phyloP scores from a whole-genome alignment of 2,329 filamentous ascomycete species.

The Dothistroma pini region DNA sequence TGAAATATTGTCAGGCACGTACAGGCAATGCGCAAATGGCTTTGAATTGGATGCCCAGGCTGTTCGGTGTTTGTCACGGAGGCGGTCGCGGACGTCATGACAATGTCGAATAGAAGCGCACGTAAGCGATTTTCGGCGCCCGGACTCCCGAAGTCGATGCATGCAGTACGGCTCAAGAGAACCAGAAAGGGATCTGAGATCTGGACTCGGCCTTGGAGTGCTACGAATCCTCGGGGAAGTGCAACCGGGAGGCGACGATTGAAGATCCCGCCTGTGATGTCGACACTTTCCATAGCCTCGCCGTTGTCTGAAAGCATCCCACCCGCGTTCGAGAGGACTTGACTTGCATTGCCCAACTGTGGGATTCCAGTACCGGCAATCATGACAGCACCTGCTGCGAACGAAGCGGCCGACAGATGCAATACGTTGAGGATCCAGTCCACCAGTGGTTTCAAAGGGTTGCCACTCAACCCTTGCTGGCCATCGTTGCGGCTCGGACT shows the following conservation, averaged over 20 bases:
- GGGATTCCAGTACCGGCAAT: conserved; percentile 13
- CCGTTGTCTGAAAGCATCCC: conserved; percentile 21
- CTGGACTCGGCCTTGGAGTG: conserved; percentile 26
- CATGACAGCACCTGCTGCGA: conserved; percentile 17
- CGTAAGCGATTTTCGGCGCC: conserved; percentile 31
- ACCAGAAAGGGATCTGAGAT: conserved; percentile 29
- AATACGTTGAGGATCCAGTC: conserved; percentile 26
- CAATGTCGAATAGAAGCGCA: conserved; percentile 32
- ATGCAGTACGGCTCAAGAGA: conserved; percentile 33
- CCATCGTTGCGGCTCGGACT: conserved; percentile 9
- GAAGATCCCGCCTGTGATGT: conserved; percentile 16
- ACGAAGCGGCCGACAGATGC: conserved; percentile 19
- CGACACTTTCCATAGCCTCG: conserved; percentile 17
- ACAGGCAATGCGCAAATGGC: conserved; percentile 32
- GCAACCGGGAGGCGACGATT: conserved; percentile 28
- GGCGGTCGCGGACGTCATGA: conserved; percentile 26
- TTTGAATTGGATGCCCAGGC: conserved; percentile 30
- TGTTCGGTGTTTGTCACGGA: conserved; percentile 11
- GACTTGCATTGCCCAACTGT: conserved; percentile 15
- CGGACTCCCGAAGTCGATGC: conserved; percentile 33
- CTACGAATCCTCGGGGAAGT: conserved; percentile 32
- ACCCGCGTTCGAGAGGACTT: conserved; percentile 8
- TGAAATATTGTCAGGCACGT: conserved; percentile 34
- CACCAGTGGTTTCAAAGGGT: conserved; percentile 17
- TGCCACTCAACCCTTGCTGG: background rate